Evolutionary conservation across 164 flowering plant genomes (phyloP), one percentile per base, ranked within the genome.

Genomic region (Magnolia kwangsiensis): DNA sequence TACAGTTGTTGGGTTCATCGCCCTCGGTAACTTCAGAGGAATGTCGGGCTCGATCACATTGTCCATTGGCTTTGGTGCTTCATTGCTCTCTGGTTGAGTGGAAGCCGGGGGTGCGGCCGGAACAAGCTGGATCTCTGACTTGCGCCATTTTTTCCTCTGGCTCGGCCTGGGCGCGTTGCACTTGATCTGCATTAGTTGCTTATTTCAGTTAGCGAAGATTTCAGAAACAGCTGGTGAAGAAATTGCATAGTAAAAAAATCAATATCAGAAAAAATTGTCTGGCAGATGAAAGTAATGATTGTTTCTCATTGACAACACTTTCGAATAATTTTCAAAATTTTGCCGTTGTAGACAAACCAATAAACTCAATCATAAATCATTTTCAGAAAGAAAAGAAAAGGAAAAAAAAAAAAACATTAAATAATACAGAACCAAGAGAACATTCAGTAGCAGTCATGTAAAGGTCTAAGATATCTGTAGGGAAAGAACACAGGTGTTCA

Each of bases 61-160:
- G 23, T 76, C 78, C 45, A 86, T 86, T 45, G 83, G 74, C 74
- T 83, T 84, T 6, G 80, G 69, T 20, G 72, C 80, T 69, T 88
- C 89, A 8, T 55, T 55, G 63, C 27, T 80, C 27, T 83, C 88
- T 18, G 81, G 73, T 77, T 82, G 83, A 18, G 83, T 13, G 8
- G 85, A 29, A 50, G 89, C 51, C 72, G 88, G 87, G 70, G 90
- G 88, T 14, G 86, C 77, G 3, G 79, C 76, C 1, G 95, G 91
- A 77, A 96, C 90, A 14, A 96, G 86, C 78, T 91, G 97, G 68
- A 95, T 81, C 0, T 77, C 78, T 0, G 92, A 59, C 20, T 87
- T 94, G 31, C 81, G 74, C 98, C 98, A 94, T 78, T 89, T 90
- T 77, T 94, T 96, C 81, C 98, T 88, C 83, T 83, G 86, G 11